phyloP scores from a whole-genome alignment of 352 stramenopile species.

The Sclerospora graminicola region DNA sequence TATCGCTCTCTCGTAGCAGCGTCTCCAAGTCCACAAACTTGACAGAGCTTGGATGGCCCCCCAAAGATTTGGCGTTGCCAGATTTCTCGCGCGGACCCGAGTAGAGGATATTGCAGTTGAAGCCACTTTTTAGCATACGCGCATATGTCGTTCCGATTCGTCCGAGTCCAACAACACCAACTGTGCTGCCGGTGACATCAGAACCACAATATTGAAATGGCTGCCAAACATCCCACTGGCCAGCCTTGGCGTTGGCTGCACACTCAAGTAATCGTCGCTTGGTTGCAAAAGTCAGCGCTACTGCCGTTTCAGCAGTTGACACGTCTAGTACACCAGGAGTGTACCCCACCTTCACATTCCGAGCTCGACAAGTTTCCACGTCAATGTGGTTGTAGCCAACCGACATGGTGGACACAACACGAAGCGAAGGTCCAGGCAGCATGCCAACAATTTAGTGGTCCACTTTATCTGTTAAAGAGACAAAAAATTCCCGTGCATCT shows the following conservation, averaged over 20 bases:
- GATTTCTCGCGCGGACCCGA: constrained; percentile 56
- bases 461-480: constrained; percentile 58
- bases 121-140: constrained; percentile 70
- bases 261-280: constrained; percentile 57
- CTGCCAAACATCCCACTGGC: constrained; percentile 72
- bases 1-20: constrained; percentile 68
- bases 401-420: constrained; percentile 81
- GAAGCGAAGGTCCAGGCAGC: constrained; percentile 40
- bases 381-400: constrained; percentile 89
- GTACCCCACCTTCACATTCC: constrained; percentile 69
- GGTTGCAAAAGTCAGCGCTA: constrained; percentile 57
- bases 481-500: constrained; percentile 48
- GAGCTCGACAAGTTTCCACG: constrained; percentile 51
- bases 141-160: constrained; percentile 81
- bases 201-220: constrained; percentile 73
- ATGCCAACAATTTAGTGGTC: constrained; percentile 55
- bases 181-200: constrained; percentile 59
- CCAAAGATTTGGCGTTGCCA: constrained; percentile 22
- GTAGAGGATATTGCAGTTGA: constrained; percentile 81
- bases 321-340: constrained; percentile 80
- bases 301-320: constrained; percentile 63
- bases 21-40: constrained; percentile 72
- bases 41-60: constrained; percentile 23
- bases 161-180: constrained; percentile 77
- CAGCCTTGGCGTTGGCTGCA: constrained; percentile 58